Conservation (phyloP, 805 yeast species). For the Hanseniaspora vineae region DNA sequence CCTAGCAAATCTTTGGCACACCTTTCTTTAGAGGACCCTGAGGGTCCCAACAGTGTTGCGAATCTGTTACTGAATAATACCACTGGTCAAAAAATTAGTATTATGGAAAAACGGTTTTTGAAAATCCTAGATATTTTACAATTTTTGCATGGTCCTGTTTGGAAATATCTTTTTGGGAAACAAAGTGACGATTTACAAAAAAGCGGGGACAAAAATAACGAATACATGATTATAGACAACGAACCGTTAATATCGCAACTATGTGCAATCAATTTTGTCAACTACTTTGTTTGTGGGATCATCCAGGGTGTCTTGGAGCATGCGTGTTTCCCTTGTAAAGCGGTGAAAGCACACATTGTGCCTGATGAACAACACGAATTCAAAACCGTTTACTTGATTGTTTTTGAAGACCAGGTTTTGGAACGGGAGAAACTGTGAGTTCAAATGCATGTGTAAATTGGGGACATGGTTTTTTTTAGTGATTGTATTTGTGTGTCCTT, state of each 20-base stretch:
- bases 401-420: conserved; percentile 36
- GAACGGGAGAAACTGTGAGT: not conserved
- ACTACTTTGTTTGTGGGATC: conserved; percentile 78
- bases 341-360: conserved; percentile 68
- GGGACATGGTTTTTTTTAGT: not conserved
- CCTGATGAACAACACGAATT: conserved; percentile 34
- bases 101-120: conserved; percentile 37
- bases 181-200: conserved; percentile 67
- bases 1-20: not conserved
- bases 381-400: conserved; percentile 63
- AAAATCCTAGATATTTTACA: conserved; percentile 56
- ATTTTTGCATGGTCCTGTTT: conserved; percentile 58
- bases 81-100: conserved; percentile 27
- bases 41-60: too few relatives aligned
- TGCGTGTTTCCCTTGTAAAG: conserved; percentile 51
- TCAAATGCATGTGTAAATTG: not conserved
- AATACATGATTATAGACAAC: conserved; percentile 72
- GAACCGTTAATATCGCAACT: conserved; percentile 55
- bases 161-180: conserved; percentile 67
- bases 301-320: conserved; percentile 69
- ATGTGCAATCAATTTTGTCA: conserved; percentile 62
- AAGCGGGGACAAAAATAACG: conserved; percentile 51
- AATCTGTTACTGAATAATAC: conserved; percentile 45
- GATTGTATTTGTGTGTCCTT: not conserved
- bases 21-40: not conserved